Conservation (phyloP, 345 rosid species). For the Gossypium bickii region DNA sequence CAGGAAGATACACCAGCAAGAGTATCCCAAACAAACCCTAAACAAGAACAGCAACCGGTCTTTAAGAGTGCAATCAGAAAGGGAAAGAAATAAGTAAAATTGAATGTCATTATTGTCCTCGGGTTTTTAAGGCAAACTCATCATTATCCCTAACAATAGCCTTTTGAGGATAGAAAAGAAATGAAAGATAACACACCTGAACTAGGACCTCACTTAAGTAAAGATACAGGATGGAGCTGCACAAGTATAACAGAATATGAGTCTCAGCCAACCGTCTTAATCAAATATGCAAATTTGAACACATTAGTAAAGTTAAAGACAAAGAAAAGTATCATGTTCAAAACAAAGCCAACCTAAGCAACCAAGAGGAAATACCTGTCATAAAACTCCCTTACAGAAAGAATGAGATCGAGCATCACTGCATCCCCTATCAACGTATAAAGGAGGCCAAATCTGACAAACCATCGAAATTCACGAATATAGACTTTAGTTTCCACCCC, state of each 20-base stretch:
- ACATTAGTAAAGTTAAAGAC: not conserved
- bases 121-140: not conserved
- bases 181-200: slow-evolving; percentile 59
- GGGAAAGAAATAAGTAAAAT: not conserved
- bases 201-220: slow-evolving; percentile 75
- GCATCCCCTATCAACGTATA: slow-evolving; percentile 79
- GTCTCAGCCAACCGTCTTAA: slow-evolving; percentile 6
- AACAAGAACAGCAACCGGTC: slow-evolving; percentile 18
- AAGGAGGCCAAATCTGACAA: slow-evolving; percentile 76
- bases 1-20: slow-evolving; percentile 67
- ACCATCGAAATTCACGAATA: slow-evolving; percentile 81
- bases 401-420: slow-evolving; percentile 75
- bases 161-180: slow-evolving; percentile 16
- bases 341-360: not conserved
- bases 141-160: not conserved
- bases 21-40: slow-evolving; percentile 88
- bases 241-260: slow-evolving; percentile 27
- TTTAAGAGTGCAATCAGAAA: slow-evolving; percentile 4
- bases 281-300: not conserved
- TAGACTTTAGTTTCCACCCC: slow-evolving; percentile 75
- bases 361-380: slow-evolving; percentile 42
- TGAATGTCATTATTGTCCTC: slow-evolving; percentile 3
- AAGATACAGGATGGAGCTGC: slow-evolving; percentile 69
- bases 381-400: slow-evolving; percentile 64
- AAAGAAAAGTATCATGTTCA: not conserved